phyloP scores from a whole-genome alignment of 805 yeast genomes.

The Candida sithepensis region DNA sequence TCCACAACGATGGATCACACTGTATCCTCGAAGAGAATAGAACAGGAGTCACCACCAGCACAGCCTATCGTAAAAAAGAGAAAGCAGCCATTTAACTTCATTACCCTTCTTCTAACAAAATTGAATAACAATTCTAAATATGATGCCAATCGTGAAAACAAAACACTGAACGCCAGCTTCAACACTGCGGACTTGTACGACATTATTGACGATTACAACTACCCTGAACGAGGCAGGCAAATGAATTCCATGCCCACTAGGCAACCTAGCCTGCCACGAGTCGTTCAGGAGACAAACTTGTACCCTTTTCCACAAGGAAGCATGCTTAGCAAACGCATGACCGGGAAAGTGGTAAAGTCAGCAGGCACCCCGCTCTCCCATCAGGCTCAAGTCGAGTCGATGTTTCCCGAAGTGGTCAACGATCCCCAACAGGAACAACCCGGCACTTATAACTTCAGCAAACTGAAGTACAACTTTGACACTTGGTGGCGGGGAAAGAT shows the following conservation, averaged over 20 bases:
- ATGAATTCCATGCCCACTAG: background rate
- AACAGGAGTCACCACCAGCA: too few species aligned
- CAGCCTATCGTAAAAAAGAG: background rate
- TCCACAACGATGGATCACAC: too few species aligned
- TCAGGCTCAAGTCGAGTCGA: too few species aligned
- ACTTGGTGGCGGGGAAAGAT: background rate
- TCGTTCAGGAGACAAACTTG: too few species aligned
- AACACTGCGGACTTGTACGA: constrained; percentile 15
- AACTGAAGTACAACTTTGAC: background rate
- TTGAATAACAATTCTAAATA: background rate
- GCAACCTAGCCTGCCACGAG: too few species aligned
- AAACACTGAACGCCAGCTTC: background rate
- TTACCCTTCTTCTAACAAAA: background rate
- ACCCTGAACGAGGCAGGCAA: constrained; percentile 13
- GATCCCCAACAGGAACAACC: too few species aligned
- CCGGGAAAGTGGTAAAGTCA: background rate
- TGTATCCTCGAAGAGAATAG: too few species aligned
- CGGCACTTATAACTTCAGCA: background rate
- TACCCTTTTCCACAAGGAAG: too few species aligned
- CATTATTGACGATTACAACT: constrained; percentile 18
- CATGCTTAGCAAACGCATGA: too few species aligned
- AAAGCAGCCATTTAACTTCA: background rate
- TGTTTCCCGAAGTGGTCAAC: too few species aligned
- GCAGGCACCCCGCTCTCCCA: too few species aligned
- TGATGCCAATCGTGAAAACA: background rate